Conservation (phyloP, 2,329 filamentous ascomycete species). For the Pestalotiopsis sp. region DNA sequence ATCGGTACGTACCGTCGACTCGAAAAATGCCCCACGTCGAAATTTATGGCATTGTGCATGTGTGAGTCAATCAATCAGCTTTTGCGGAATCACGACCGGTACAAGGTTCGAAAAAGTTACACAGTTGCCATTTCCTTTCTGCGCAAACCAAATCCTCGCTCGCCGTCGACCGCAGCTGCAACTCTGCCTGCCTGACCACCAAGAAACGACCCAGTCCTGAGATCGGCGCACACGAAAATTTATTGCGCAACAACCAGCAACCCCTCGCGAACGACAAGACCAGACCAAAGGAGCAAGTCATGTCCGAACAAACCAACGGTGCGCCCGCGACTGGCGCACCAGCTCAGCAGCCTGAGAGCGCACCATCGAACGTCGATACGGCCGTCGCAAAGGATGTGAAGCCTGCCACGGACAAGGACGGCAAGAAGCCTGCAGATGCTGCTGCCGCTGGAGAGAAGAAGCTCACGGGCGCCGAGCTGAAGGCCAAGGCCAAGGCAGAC, state of each 20-base stretch:
- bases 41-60: slow-evolving; percentile 8
- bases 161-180: not conserved
- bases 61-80: slow-evolving; percentile 4
- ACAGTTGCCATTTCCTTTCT: not conserved
- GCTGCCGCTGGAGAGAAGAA: slow-evolving; percentile 45
- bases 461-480: slow-evolving; percentile 76
- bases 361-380: not conserved
- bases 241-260: not conserved
- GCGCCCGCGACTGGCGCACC: slow-evolving; percentile 8
- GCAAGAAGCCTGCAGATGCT: slow-evolving; percentile 23
- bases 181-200: not conserved
- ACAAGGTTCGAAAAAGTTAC: not conserved
- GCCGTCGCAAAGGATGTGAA: not conserved
- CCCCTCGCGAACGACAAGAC: not conserved
- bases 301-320: slow-evolving; percentile 12
- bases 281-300: not conserved
- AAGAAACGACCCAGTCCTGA: not conserved
- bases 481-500: slow-evolving; percentile 87
- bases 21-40: slow-evolving; percentile 11
- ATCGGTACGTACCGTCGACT: slow-evolving; percentile 5
- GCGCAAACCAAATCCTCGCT: not conserved
- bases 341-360: not conserved
- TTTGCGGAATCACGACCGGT: not conserved
- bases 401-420: slow-evolving; percentile 22
- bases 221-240: not conserved